Conservation (phyloP, 345 rosid species). For the Pistacia atlantica region DNA sequence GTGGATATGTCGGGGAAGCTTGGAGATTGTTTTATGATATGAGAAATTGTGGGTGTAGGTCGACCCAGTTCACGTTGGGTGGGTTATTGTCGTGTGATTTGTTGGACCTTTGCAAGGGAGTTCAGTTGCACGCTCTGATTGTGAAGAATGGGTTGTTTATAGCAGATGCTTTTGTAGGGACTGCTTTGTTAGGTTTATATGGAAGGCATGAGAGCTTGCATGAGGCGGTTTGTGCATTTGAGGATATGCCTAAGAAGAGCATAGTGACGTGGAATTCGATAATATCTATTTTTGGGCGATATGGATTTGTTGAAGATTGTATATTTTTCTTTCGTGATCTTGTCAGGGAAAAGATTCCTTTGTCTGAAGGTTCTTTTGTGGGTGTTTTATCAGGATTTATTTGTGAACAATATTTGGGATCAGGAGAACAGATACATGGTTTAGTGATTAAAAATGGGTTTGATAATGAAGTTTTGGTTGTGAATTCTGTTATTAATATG, state of each 20-base stretch:
- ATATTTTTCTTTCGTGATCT: slow-evolving; percentile 57
- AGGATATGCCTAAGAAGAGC: slow-evolving; percentile 66
- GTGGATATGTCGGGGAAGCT: slow-evolving; percentile 43
- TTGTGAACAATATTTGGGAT: slow-evolving; percentile 44
- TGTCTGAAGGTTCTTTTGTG: slow-evolving; percentile 61
- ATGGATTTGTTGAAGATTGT: slow-evolving; percentile 51
- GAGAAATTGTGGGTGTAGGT: slow-evolving; percentile 50
- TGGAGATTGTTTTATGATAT: slow-evolving; percentile 45
- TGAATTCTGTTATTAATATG: slow-evolving; percentile 60
- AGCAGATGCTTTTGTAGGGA: slow-evolving; percentile 70
- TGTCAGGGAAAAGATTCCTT: slow-evolving; percentile 28
- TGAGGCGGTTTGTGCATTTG: slow-evolving; percentile 53
- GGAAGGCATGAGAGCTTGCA: slow-evolving; percentile 60
- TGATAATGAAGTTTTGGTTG: slow-evolving; percentile 35
- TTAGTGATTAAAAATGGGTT: slow-evolving; percentile 57
- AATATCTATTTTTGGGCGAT: slow-evolving; percentile 53
- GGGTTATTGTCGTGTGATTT: slow-evolving; percentile 61
- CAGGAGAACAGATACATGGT: slow-evolving; percentile 65
- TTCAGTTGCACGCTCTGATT: slow-evolving; percentile 63
- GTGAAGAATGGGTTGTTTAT: slow-evolving; percentile 60
- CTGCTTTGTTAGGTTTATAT: slow-evolving; percentile 62
- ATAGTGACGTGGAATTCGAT: slow-evolving; percentile 77
- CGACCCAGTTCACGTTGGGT: slow-evolving; percentile 55
- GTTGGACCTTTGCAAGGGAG: slow-evolving; percentile 43
- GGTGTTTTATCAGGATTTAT: slow-evolving; percentile 58